Evolutionary conservation across 495 filamentous ascomycete genomes (phyloP), one percentile per base, ranked within the genome.

Genomic region (Hyaloscypha bicolor): DNA sequence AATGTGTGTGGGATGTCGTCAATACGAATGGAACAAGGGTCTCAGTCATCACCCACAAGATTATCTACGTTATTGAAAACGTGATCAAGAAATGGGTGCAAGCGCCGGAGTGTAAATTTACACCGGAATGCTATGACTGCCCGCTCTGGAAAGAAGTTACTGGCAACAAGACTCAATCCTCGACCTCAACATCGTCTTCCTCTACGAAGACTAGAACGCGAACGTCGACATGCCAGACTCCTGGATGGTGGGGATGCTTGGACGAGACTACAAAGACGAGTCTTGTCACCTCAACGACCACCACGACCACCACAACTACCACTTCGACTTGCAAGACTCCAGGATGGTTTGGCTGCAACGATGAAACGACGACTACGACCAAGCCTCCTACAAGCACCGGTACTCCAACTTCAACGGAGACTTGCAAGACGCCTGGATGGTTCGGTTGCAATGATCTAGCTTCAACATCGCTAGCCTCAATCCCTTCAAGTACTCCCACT

Each of bases 1-100:
- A 93, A 74, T 98, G 96, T 75, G 83, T 89, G 6, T 99, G 96
- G 74, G 94, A 99, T 74, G 93, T 93, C 0, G 94, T 98, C 33
- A 86, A 79, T 30, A 93, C 97, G 73, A 89, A 93, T 72, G 91
- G 92, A 37, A 97, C 95, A 91, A 86, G 96, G 19, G 90, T 96
- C 9, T 91, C 90, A 6, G 82, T 96, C 37, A 88, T 90, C 9
- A 93, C 89, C 30, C 95, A 99, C 76, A 90, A 88, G 71, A 97
- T 99, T 71, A 84, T 86, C 55, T 85, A 79, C 29, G 93, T 97
- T 48, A 96, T 98, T 67, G 81, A 84, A 29, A 91, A 97, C 76
- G 93, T 98, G 9, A 83, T 97, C 60, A 83, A 90, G 72, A 86
- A 83, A 67, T 98, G 97, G 66, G 90, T 93, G 60, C 79, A 81